phyloP scores from a whole-genome alignment of 179 eudicot genomes.

The Spinacia oleracea region DNA sequence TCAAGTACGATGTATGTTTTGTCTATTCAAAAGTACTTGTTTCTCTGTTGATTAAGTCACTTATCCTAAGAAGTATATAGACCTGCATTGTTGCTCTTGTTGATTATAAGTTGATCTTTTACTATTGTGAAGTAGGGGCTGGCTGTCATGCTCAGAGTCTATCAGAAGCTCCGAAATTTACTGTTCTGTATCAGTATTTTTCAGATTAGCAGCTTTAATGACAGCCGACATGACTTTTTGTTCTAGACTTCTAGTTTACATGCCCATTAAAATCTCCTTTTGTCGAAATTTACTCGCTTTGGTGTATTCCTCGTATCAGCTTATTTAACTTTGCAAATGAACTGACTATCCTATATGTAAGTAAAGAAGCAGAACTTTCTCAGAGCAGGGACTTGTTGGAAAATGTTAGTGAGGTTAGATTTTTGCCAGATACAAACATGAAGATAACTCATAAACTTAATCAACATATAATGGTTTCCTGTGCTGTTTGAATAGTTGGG shows the following conservation, averaged over 20 bases:
- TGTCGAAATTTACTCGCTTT: not conserved
- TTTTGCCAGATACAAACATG: not conserved
- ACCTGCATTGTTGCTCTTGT: not conserved
- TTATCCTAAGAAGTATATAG: not conserved
- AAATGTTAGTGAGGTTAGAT: not conserved
- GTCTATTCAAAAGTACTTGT: not conserved
- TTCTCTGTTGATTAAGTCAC: not conserved
- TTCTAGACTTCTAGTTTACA: not conserved
- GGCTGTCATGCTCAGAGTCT: not conserved
- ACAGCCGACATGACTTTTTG: not conserved
- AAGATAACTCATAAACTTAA: slow-evolving; percentile 2
- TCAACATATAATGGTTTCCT: not conserved
- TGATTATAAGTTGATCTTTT: not conserved
- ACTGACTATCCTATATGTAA: not conserved
- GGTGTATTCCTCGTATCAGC: not conserved
- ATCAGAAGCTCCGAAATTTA: not conserved
- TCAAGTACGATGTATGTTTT: not conserved
- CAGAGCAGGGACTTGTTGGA: not conserved
- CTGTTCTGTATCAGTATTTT: not conserved
- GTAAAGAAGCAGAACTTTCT: not conserved
- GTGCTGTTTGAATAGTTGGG: not conserved
- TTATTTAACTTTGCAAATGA: not conserved
- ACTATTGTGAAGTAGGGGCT: slow-evolving; percentile 2
- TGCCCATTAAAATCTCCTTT: not conserved
- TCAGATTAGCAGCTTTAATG: not conserved